Evolutionary conservation across 805 yeast species (phyloP).

Genomic region (Tetrapisispora iriomotensis): DNA sequence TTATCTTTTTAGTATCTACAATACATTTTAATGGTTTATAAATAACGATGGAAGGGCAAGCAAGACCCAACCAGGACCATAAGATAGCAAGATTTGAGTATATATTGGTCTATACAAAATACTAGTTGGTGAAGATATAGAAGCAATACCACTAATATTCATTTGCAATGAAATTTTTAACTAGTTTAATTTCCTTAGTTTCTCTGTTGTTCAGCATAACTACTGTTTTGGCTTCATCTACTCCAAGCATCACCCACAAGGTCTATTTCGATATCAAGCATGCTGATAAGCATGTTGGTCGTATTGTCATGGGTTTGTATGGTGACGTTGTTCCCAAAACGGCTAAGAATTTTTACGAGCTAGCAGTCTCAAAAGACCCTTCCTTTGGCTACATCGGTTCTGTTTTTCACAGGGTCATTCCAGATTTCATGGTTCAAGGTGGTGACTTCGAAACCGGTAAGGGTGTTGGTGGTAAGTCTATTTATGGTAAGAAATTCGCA

Average conservation of each 20-base stretch:
- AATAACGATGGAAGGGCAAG: too few relatives aligned
- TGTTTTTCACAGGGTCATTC: slow-evolving; percentile 64
- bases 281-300: slow-evolving; percentile 68
- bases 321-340: slow-evolving; percentile 85
- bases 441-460: slow-evolving; percentile 66
- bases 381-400: slow-evolving; percentile 51
- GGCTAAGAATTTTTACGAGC: slow-evolving; percentile 75
- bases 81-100: too few relatives aligned
- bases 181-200: background rate
- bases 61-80: too few relatives aligned
- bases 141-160: too few relatives aligned
- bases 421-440: slow-evolving; percentile 69
- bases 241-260: slow-evolving; percentile 50
- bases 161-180: background rate
- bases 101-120: too few relatives aligned
- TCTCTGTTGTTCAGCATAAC: background rate
- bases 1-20: too few relatives aligned
- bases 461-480: slow-evolving; percentile 69
- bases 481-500: slow-evolving; percentile 55
- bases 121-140: too few relatives aligned
- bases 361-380: slow-evolving; percentile 68
- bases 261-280: slow-evolving; percentile 81
- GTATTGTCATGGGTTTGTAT: slow-evolving; percentile 77
- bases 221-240: slow-evolving; percentile 5
- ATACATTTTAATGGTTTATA: too few relatives aligned